Conservation (phyloP, 768 basidiomycete species). For the button mushroom (Agaricus bisporus) region DNA sequence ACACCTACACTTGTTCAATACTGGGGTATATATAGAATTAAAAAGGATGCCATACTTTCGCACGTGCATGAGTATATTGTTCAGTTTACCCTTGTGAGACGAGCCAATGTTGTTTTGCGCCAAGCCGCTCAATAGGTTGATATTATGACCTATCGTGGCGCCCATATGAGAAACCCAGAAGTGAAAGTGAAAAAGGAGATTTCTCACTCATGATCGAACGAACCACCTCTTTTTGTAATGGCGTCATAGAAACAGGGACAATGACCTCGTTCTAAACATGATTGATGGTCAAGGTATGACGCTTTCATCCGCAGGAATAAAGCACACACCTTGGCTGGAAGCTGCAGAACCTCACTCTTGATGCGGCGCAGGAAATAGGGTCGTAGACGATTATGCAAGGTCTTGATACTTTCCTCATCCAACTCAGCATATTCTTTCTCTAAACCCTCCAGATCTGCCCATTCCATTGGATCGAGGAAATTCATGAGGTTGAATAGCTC, state of each 20-base stretch:
- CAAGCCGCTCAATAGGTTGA: conserved; percentile 58
- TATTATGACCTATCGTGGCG: conserved; percentile 54
- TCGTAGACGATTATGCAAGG: conserved; percentile 70
- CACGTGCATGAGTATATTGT: conserved; percentile 84
- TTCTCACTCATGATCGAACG: conserved; percentile 71
- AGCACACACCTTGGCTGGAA: conserved; percentile 77
- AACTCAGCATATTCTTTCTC: conserved; percentile 73
- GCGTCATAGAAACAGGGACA: conserved; percentile 83
- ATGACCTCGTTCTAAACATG: conserved; percentile 75
- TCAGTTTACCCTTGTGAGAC: conserved; percentile 50
- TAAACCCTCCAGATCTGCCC: conserved; percentile 70
- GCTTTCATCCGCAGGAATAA: neutral
- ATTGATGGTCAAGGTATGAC: neutral
- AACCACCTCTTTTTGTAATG: conserved; percentile 84
- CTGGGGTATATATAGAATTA: neutral
- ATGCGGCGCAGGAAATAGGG: conserved; percentile 93
- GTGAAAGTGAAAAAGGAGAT: conserved; percentile 7
- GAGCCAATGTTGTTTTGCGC: conserved; percentile 31
- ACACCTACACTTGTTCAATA: conserved; percentile 43
- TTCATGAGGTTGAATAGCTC: conserved; percentile 98
- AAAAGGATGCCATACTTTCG: conserved; percentile 54
- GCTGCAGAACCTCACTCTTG: conserved; percentile 86
- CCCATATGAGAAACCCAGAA: neutral
- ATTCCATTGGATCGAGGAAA: conserved; percentile 77
- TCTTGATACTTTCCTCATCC: conserved; percentile 71